Conservation (phyloP, 2,329 filamentous ascomycete genomes). For the Fusarium xylarioides region DNA sequence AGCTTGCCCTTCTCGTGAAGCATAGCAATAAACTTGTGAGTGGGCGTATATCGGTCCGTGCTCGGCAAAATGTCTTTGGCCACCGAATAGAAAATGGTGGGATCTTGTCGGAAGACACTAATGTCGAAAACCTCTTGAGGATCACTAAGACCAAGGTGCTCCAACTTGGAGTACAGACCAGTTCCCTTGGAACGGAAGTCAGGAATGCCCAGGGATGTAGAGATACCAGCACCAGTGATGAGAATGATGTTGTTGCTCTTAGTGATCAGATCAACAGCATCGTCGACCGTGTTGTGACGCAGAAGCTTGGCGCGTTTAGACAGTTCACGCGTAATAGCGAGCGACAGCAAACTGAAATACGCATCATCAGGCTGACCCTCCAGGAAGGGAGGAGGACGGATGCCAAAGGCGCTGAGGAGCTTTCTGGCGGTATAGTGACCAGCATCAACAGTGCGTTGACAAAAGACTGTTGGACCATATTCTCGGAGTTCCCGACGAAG, state of each 20-base stretch:
- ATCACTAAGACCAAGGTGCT: constrained; percentile 78
- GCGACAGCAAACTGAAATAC: constrained; percentile 78
- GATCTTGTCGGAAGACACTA: constrained; percentile 83
- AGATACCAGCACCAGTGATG: constrained; percentile 94
- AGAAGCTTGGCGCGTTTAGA: constrained; percentile 81
- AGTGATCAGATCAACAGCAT: constrained; percentile 81
- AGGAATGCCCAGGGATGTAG: constrained; percentile 94
- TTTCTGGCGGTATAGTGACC: constrained; percentile 80
- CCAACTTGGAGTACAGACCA: constrained; percentile 87
- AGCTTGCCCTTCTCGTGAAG: constrained; percentile 89
- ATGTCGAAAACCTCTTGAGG: constrained; percentile 98
- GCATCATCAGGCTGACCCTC: constrained; percentile 73
- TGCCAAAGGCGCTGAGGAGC: constrained; percentile 85
- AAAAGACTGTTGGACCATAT: constrained; percentile 81
- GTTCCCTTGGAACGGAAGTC: constrained; percentile 96
- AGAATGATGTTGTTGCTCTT: constrained; percentile 86
- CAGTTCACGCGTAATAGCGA: constrained; percentile 82
- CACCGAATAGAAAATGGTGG: constrained; percentile 88
- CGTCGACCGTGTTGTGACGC: constrained; percentile 85
- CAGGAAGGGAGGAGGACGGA: constrained; percentile 77
- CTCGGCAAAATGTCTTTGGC: constrained; percentile 90
- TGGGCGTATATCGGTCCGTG: constrained; percentile 84
- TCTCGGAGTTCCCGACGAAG: constrained; percentile 77
- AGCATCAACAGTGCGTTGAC: constrained; percentile 74
- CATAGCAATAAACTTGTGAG: constrained; percentile 91